Conservation (phyloP, 2,329 filamentous ascomycete genomes). For the Talaromyces sp. region DNA sequence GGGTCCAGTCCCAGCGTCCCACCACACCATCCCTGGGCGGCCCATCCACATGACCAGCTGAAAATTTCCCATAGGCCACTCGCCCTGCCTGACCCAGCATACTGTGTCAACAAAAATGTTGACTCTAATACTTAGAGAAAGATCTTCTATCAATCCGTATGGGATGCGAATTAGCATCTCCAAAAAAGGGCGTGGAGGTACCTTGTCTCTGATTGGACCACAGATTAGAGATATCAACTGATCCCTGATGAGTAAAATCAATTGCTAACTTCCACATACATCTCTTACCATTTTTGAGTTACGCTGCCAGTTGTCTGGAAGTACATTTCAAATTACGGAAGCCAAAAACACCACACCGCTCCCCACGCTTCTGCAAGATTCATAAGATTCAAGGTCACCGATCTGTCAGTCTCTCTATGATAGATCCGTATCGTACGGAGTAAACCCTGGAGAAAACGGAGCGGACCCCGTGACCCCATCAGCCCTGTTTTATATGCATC, state of each 20-base stretch:
- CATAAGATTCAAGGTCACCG: not conserved
- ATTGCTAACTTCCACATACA: not conserved
- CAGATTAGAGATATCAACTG: not conserved
- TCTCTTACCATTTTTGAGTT: not conserved
- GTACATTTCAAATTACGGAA: not conserved
- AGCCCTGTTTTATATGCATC: not conserved
- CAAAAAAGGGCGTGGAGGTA: conserved; percentile 1
- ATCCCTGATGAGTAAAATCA: not conserved
- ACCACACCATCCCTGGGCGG: not conserved
- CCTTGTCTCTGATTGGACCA: not conserved
- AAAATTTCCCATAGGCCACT: conserved; percentile 20
- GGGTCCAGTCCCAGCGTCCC: not conserved
- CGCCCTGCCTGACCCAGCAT: not conserved
- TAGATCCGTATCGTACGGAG: not conserved
- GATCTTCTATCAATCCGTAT: not conserved
- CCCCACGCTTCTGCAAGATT: not conserved
- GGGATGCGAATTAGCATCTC: not conserved
- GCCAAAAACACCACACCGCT: not conserved
- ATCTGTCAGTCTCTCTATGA: not conserved
- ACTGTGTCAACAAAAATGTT: not conserved
- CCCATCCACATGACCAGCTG: conserved; percentile 18
- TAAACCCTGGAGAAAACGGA: not conserved
- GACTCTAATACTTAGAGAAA: not conserved
- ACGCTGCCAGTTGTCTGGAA: not conserved
- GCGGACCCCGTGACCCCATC: not conserved